Conservation (phyloP, 768 basidiomycete genomes). For the Coprinellus aureogranulatus region DNA sequence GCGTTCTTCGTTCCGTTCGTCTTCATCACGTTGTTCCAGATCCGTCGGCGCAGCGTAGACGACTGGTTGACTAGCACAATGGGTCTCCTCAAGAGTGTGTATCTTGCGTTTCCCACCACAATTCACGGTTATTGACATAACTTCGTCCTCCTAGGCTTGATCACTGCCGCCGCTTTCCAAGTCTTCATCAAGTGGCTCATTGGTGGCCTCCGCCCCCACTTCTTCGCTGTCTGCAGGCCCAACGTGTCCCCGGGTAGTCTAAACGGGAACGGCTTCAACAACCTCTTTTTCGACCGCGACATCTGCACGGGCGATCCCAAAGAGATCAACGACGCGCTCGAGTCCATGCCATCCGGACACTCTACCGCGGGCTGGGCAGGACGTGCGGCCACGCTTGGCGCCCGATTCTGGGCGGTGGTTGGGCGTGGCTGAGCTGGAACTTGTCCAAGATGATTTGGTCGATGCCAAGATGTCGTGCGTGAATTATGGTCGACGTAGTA, state of each 20-base stretch:
- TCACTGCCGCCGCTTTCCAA: slow-evolving; percentile 33
- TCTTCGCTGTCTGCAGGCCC: slow-evolving; percentile 52
- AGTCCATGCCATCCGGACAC: slow-evolving; percentile 58
- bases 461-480: slow-evolving; percentile 78
- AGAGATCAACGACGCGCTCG: slow-evolving; percentile 54
- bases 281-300: slow-evolving; percentile 49
- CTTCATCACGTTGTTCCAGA: slow-evolving; percentile 55
- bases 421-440: slow-evolving; percentile 24
- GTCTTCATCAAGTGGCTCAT: slow-evolving; percentile 59
- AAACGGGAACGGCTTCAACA: slow-evolving; percentile 45
- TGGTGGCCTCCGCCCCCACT: slow-evolving; percentile 50
- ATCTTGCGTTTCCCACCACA: too few species aligned
- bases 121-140: too few species aligned
- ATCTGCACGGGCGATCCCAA: slow-evolving; percentile 57
- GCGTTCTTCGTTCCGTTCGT: slow-evolving; percentile 55
- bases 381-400: slow-evolving; percentile 26
- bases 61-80: slow-evolving; percentile 50
- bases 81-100: slow-evolving; percentile 53
- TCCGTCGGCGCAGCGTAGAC: slow-evolving; percentile 43
- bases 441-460: slow-evolving; percentile 37
- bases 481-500: slow-evolving; percentile 90
- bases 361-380: slow-evolving; percentile 40
- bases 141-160: slow-evolving; percentile 18
- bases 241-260: slow-evolving; percentile 27
- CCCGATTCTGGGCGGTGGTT: slow-evolving; percentile 18